Evolutionary conservation across 805 yeast species (phyloP), one percentile per base, ranked within the genome.

Genomic region (Scheffersomyces coipomensis): DNA sequence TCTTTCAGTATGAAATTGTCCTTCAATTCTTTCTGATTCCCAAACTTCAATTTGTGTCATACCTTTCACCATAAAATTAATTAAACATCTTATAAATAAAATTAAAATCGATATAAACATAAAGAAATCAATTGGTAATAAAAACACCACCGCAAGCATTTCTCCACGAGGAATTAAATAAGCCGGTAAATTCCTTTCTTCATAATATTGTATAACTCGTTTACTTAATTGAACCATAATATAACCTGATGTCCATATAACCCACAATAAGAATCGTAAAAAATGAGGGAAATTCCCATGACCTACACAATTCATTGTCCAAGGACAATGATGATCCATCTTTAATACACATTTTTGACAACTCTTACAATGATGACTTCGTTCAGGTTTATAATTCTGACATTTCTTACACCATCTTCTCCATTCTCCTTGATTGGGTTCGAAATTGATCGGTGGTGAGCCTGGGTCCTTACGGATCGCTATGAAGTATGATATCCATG

Each of bases 301-400:
- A 0, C 97, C 97, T 16, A 90, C 91, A 55, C 97, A 90, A 55
- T 87, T 90, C 59, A 79, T 76, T 0, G 96, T 88, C 97, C 97
- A 90, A 0, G 97, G 96, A 56, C 84, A 71, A 63, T 89, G 97
- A 57, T 89, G 97, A 58, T 89, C 97, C 97, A 89, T 90, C 55
- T 78, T 76, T 41, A 89, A 58, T n/a, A 89, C 83, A 60, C 97
- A 89, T 29, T 45, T 50, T n/a, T 76, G 69, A 54, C 95, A 88
- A 1, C 78, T 74, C 50, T 83, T 83, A 58, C 97, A 89, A 63
- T 89, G 97, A 56, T 89, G 97, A 3, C 88, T 55, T 44, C 97
- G 64, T 53, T 83, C 91, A 0, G 96, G 96, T 56, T 89, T 89
- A 60, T 75, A 80, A 29, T 58, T 62, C 29, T 79, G 49, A 60